Evolutionary conservation across 352 stramenopile genomes (phyloP).

Genomic region (Phytophthora fragariaefolia): DNA sequence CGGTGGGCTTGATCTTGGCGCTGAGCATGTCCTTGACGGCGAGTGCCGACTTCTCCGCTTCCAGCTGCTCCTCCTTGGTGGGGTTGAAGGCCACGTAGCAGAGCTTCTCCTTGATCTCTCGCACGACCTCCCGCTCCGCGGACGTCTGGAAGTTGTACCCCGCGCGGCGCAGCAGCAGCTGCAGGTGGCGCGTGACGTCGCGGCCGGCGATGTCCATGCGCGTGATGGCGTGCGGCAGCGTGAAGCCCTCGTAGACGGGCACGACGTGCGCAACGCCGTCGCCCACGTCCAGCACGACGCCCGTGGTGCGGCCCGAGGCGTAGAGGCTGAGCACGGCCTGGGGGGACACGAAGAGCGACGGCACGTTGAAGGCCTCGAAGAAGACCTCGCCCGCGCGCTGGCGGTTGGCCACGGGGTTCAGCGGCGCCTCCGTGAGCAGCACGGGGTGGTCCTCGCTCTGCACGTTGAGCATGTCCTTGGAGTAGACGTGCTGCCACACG

Average conservation of each 20-base stretch:
- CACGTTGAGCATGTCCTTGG: slow-evolving; percentile 89
- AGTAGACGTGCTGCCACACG: slow-evolving; percentile 91
- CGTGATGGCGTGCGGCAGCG: slow-evolving; percentile 82
- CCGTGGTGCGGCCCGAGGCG: slow-evolving; percentile 86
- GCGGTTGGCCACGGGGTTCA: slow-evolving; percentile 82
- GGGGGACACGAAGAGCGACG: slow-evolving; percentile 87
- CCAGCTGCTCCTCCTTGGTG: slow-evolving; percentile 82
- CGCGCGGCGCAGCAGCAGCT: slow-evolving; percentile 73
- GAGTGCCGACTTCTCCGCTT: slow-evolving; percentile 66
- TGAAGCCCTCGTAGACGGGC: slow-evolving; percentile 87
- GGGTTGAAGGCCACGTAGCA: slow-evolving; percentile 89
- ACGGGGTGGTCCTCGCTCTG: slow-evolving; percentile 87
- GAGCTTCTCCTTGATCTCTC: slow-evolving; percentile 91
- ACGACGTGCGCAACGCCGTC: slow-evolving; percentile 89
- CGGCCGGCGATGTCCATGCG: slow-evolving; percentile 82
- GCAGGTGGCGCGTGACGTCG: slow-evolving; percentile 85
- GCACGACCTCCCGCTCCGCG: slow-evolving; percentile 87
- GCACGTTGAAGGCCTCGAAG: slow-evolving; percentile 88
- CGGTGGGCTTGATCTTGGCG: slow-evolving; percentile 50
- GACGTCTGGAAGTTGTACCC: slow-evolving; percentile 92
- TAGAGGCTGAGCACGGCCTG: slow-evolving; percentile 91
- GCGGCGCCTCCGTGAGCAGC: slow-evolving; percentile 82
- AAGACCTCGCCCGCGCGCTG: slow-evolving; percentile 84
- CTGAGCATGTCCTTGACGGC: slow-evolving; percentile 60
- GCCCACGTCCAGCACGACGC: slow-evolving; percentile 90